Percentiles rank a stretch among this genome's conserved stretches.
Conservation (phyloP, 495 filamentous ascomycete genomes). For the Neohortaea acidophila region DNA sequence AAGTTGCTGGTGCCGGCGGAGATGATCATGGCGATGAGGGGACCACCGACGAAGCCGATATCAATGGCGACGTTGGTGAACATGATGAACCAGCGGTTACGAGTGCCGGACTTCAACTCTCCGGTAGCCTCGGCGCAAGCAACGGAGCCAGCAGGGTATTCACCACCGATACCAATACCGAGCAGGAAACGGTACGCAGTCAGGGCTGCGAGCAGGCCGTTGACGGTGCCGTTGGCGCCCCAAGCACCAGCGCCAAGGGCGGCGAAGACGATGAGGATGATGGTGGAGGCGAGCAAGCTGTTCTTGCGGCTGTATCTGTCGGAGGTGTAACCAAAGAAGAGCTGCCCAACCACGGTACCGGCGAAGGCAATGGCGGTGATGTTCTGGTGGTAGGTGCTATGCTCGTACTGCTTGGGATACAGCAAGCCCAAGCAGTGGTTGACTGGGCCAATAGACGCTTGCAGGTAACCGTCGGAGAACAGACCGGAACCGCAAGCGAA, state of each 20-base stretch:
- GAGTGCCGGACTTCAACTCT: slow-evolving; percentile 60
- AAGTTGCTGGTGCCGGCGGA: slow-evolving; percentile 57
- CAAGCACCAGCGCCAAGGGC: slow-evolving; percentile 66
- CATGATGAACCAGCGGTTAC: slow-evolving; percentile 83
- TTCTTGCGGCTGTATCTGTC: slow-evolving; percentile 76
- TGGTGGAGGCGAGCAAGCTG: slow-evolving; percentile 62
- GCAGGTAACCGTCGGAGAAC: slow-evolving; percentile 84
- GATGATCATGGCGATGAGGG: slow-evolving; percentile 49
- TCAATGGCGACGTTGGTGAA: slow-evolving; percentile 89
- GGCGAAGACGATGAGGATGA: slow-evolving; percentile 72
- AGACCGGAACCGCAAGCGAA: slow-evolving; percentile 80
- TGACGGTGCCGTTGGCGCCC: slow-evolving; percentile 43
- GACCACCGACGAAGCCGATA: slow-evolving; percentile 57
- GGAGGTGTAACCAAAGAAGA: slow-evolving; percentile 65
- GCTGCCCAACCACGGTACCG: slow-evolving; percentile 72
- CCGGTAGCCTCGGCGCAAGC: slow-evolving; percentile 70
- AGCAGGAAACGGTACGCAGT: slow-evolving; percentile 75
- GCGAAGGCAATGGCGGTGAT: slow-evolving; percentile 72
- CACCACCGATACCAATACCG: slow-evolving; percentile 49
- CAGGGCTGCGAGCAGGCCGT: slow-evolving; percentile 65
- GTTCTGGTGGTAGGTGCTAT: slow-evolving; percentile 51
- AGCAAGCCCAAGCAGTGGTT: slow-evolving; percentile 51
- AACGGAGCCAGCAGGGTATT: slow-evolving; percentile 83
- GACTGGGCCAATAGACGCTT: slow-evolving; percentile 71
- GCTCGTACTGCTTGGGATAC: slow-evolving; percentile 47